Base-by-base conservation (phyloP, 768 basidiomycete genomes). In the Vararia minispora region DNA sequence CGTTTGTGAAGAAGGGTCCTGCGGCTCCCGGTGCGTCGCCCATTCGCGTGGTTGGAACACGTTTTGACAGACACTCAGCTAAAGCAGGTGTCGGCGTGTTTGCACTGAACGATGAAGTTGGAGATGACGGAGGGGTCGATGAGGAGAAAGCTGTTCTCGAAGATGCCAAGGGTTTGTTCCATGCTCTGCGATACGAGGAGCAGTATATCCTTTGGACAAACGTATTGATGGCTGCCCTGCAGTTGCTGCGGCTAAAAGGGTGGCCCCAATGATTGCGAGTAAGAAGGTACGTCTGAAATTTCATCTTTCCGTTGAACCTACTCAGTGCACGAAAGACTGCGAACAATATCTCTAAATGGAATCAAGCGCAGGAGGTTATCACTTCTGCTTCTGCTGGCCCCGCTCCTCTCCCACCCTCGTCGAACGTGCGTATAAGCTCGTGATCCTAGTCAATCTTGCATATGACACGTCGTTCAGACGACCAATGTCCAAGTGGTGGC, bases 331-430 rank as follows among this genome's bases (percentile, higher is more conserved):
- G n/a, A 35, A 23, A 95, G 88, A 85, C 79, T 31, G 84, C 74
- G 34, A 84, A 73, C 57, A 90, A 91, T 52, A 97, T 99, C 54
- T 79, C 72, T 52, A 97, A 98, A 56, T 99, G 94, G 95, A 98
- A 92, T 55, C 82, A 81, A 63, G 87, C 92, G 8, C 88, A 94
- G 59, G 82, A 81, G 59, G 92, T 90, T 52, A 69, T 95, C 35
- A 73, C 52, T 26, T 47, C 55, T 18, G 58, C 49, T 27, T 34
- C 39, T 18, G 24, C 49, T 12, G 32, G 36, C 6, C 23, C 55
- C 40, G 47, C 27, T 41, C 44, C 53, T 36, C 45, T 41, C 27
- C 42, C 51, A 43, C 31, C 52, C 37, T 20, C 34, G 22, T 24
- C 33, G 22, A 35, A n/a, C 22, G 1, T 24, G 11, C 36, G 8